A percentile compares a stretch with the other conserved stretches of the same genome.
phyloP scores from a whole-genome alignment of 2,329 filamentous ascomycete genomes.

The Botryosphaeria dothidea region DNA sequence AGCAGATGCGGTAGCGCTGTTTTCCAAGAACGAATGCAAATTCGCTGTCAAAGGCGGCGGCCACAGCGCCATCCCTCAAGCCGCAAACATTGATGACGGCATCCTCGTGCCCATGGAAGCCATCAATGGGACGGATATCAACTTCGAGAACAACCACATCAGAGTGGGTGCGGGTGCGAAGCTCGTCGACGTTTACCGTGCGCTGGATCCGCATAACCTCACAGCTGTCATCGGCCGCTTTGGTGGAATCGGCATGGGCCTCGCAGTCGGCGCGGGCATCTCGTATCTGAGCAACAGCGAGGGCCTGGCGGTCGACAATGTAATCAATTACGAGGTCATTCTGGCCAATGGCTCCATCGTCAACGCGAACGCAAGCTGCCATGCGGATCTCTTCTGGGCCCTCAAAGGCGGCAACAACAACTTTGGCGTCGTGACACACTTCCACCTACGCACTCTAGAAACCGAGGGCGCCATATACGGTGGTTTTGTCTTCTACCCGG shows the following conservation, averaged over 20 bases:
- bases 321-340: slow-evolving; percentile 36
- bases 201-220: slow-evolving; percentile 27
- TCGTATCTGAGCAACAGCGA: slow-evolving; percentile 12
- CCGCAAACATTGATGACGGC: slow-evolving; percentile 43
- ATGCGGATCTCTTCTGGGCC: slow-evolving; percentile 38
- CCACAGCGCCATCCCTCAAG: slow-evolving; percentile 42
- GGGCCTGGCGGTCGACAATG: slow-evolving; percentile 37
- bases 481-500: slow-evolving; percentile 28
- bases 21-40: slow-evolving; percentile 22
- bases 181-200: slow-evolving; percentile 32
- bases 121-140: slow-evolving; percentile 28
- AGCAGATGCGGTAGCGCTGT: neutral
- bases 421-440: slow-evolving; percentile 32
- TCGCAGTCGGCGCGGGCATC: slow-evolving; percentile 16
- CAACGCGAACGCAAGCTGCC: slow-evolving; percentile 28
- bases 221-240: slow-evolving; percentile 29
- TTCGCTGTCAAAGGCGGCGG: slow-evolving; percentile 49
- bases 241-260: slow-evolving; percentile 19
- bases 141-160: slow-evolving; percentile 28
- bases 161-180: slow-evolving; percentile 31
- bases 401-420: slow-evolving; percentile 39
- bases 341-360: slow-evolving; percentile 29
- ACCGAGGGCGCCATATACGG: slow-evolving; percentile 36
- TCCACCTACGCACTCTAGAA: slow-evolving; percentile 22
- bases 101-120: slow-evolving; percentile 45